Conservation (phyloP, 805 yeast genomes). For the Pichia exigua region DNA sequence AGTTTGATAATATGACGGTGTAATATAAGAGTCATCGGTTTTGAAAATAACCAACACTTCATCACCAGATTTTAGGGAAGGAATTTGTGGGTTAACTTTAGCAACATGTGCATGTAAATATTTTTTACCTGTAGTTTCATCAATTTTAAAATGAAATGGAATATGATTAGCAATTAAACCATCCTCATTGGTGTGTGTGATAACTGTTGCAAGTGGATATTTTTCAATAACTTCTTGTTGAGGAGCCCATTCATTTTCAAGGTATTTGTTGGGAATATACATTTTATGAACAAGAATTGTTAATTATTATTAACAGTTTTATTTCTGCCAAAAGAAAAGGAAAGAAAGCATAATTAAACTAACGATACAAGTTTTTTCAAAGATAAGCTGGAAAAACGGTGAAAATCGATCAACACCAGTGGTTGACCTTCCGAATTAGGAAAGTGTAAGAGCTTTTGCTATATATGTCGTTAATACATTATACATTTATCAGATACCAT, state of each 20-base stretch:
- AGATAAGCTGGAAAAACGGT: too few species aligned
- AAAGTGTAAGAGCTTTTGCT: not conserved
- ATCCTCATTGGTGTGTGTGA: constrained; percentile 33
- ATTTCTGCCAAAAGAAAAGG: too few species aligned
- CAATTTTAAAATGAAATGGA: constrained; percentile 41
- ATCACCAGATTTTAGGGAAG: constrained; percentile 30
- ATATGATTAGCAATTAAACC: constrained; percentile 46
- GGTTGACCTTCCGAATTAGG: not conserved
- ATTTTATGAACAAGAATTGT: constrained; percentile 6
- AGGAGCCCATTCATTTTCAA: constrained; percentile 27
- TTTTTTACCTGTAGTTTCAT: constrained; percentile 19
- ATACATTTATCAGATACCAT: too few species aligned
- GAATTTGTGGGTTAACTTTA: constrained; percentile 41
- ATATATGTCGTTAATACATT: too few species aligned
- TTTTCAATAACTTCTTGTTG: constrained; percentile 35
- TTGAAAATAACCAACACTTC: constrained; percentile 46
- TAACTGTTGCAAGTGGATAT: constrained; percentile 46
- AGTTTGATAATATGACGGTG: constrained; percentile 53
- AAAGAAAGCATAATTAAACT: too few species aligned
- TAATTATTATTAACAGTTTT: too few species aligned
- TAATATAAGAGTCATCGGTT: constrained; percentile 42
- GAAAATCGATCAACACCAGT: too few species aligned
- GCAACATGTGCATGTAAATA: constrained; percentile 49
- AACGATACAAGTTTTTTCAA: too few species aligned
- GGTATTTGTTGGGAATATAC: constrained; percentile 25